Evolutionary conservation across 805 yeast genomes (phyloP), one percentile per base, ranked within the genome.

Genomic region (Cyberlindnera americana): DNA sequence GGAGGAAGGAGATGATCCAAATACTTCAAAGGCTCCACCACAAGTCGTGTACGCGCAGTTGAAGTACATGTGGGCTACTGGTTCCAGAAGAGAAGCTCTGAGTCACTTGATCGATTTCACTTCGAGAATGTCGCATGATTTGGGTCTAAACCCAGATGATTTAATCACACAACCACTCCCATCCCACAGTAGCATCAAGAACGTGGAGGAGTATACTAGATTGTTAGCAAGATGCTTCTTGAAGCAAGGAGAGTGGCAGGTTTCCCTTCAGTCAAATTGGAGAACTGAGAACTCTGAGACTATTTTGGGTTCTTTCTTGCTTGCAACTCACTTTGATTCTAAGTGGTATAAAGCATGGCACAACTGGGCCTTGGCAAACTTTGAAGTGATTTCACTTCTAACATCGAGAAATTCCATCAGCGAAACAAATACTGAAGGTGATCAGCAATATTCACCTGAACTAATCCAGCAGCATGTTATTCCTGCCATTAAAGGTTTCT

Each of bases 271-370:
- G 43, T 74, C 70, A 34, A 77, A 77, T 47, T 91, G 98, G 98
- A 75, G 86, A 44, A 72, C 78, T 9, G 84, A 81, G 46, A 77
- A 75, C 26, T 80, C 90, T 1, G 90, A 88, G 31, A 83, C 90
- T 2, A 88, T 93, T 48, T 66, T 93, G 43, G 96, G 97, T 11
- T 89, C 97, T 0, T 93, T 87, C 59, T 66, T 93, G 40, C 69
- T 93, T 48, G 98, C 99, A 0, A 91, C 99, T 0, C 96, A 90
- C 59, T 91, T 93, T 61, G 97, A 93, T 59, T 72, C 77, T 25
- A 75, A 77, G 18, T 93, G 99, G 96, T 93, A 93, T 56, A 93
- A 95, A 57, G 99, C 98, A 14, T 95, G 99, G 99, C 99, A 93
- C 60, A 91, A 89, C 57, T 93, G 99, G 99, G 99, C 99, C 0